Evolutionary conservation across 805 yeast species (phyloP), one percentile per base, ranked within the genome.

Genomic region (Yarrowia sp.): DNA sequence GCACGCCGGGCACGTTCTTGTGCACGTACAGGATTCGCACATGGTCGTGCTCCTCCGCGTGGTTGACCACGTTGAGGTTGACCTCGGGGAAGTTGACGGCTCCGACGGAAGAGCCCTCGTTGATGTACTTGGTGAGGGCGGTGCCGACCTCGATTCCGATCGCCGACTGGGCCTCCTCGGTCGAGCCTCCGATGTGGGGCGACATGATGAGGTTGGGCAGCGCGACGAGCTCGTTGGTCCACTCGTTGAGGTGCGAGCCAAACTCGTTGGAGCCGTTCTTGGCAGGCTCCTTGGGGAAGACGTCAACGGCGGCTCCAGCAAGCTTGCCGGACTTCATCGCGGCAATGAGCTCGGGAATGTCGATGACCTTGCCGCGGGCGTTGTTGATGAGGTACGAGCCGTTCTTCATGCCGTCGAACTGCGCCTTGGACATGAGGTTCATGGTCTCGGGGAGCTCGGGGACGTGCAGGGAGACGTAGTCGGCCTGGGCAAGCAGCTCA

Each of bases 31-130:
- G 81, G 41, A 94, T 97, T 79, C 99, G 89, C 68, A 92, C 97
- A 61, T 73, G 75, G 62, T 87, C 82, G 73, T 87, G 83, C 73
- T 88, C 86, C 75, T 90, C 96, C 72, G 90, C 96, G 76, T 87
- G 82, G 70, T 90, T 89, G 68, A 90, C 79, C 32, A 91, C 87
- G 78, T 97, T 88, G 70, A 94, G 81, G 24, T 93, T 78, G 67
- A 94, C 97, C 80, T 94, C 98, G 71, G 99, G 99, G 96, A 94
- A 92, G 83, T 94, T 94, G 64, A 93, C 99, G 6, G 98, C 92
- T 71, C 97, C 98, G 56, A 83, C 83, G 14, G 98, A 88, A 71
- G 85, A 81, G 80, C 99, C 99, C 80, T 93, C 98, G 77, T 92
- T 93, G 75, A 94, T 88, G 80, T 91, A 94, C 73, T 89, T 90